Conservation (phyloP, 2,329 filamentous ascomycete species). For the Rachicladosporium sp. region DNA sequence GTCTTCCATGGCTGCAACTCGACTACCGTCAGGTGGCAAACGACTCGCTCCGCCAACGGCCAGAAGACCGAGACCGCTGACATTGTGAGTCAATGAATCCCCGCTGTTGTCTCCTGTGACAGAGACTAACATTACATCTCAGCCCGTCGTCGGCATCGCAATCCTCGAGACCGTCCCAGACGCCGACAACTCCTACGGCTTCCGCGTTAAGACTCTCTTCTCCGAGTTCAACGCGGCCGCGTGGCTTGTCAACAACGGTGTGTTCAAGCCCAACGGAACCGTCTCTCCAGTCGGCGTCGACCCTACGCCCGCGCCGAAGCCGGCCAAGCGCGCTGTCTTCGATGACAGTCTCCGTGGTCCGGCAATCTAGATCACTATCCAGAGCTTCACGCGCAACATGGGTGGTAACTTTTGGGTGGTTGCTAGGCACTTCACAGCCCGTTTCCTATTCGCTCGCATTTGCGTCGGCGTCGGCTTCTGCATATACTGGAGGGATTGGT, state of each 20-base stretch:
- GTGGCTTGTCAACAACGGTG: constrained; percentile 17
- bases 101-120: background rate
- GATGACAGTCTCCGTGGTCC: too few species aligned
- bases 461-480: too few species aligned
- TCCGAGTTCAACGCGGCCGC: constrained; percentile 21
- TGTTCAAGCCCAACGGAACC: constrained; percentile 11
- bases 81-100: constrained; percentile 13
- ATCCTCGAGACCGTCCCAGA: constrained; percentile 14
- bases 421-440: too few species aligned
- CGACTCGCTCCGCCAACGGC: constrained; percentile 13
- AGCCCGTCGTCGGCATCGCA: constrained; percentile 16
- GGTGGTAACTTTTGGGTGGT: too few species aligned
- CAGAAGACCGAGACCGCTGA: constrained; percentile 15
- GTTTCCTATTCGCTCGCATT: too few species aligned
- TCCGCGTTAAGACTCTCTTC: constrained; percentile 17
- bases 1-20: constrained; percentile 17
- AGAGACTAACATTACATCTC: background rate
- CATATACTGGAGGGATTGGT: too few species aligned
- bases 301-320: too few species aligned
- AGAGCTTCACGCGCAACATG: too few species aligned
- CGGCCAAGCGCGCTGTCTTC: too few species aligned
- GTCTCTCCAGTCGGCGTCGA: background rate
- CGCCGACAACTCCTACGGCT: constrained; percentile 15
- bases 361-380: too few species aligned
- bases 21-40: constrained; percentile 17